phyloP scores from a whole-genome alignment of 768 basidiomycete genomes.

The Flagelloscypha sp. region DNA sequence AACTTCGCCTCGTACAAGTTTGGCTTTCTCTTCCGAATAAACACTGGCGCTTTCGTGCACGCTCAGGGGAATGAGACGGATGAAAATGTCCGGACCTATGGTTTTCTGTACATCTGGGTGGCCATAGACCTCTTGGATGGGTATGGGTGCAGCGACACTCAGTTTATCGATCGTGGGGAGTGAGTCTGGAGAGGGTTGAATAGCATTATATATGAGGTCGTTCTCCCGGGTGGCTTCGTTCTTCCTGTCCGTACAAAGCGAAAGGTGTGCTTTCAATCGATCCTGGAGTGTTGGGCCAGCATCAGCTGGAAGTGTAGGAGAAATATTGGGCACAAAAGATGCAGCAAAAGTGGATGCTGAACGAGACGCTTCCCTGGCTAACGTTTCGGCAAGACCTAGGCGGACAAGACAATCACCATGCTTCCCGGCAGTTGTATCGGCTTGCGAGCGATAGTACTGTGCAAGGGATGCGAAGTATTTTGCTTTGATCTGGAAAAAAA shows the following conservation, averaged over 20 bases:
- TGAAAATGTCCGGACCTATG: conserved; percentile 88
- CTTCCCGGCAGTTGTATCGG: conserved; percentile 66
- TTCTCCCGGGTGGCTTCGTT: conserved; percentile 80
- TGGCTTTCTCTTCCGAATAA: conserved; percentile 98
- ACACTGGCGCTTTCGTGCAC: conserved; percentile 95
- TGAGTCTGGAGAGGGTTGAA: conserved; percentile 70
- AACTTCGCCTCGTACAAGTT: conserved; percentile 80
- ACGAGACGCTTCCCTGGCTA: conserved; percentile 78
- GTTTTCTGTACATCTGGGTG: conserved; percentile 88
- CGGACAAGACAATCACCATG: conserved; percentile 85
- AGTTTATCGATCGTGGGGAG: conserved; percentile 80
- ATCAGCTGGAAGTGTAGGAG: conserved; percentile 82
- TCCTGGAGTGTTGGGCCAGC: conserved; percentile 72
- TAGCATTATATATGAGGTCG: conserved; percentile 94
- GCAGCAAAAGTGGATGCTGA: conserved; percentile 61
- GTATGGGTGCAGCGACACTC: conserved; percentile 71
- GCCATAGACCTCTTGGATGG: conserved; percentile 91
- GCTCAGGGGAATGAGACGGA: conserved; percentile 79
- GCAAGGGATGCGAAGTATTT: conserved; percentile 83
- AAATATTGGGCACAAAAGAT: conserved; percentile 61
- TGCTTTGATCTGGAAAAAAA: conserved; percentile 63
- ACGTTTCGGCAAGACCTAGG: conserved; percentile 63
- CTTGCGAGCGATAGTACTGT: conserved; percentile 79
- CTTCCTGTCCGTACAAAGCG: conserved; percentile 68
- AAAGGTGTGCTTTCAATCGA: conserved; percentile 75